A percentile compares a stretch with the other conserved stretches of the same genome.
Evolutionary conservation across 192 early-diverging fungal genomes (phyloP).

Genomic region (Chytriomyces hyalinus): DNA sequence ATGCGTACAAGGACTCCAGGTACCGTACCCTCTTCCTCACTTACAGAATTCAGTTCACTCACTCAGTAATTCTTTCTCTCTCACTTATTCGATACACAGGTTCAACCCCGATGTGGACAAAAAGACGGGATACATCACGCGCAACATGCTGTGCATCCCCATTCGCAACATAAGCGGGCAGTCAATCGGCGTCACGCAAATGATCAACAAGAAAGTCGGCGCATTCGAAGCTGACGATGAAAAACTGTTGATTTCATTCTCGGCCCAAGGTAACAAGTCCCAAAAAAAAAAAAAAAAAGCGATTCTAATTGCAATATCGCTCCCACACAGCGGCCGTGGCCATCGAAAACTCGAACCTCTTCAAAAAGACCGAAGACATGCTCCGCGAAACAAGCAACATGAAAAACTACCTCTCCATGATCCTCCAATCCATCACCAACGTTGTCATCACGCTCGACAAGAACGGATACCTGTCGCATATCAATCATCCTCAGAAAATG

Average conservation of each 20-base stretch:
- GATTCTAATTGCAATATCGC: not conserved
- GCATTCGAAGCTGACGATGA: conserved; percentile 55
- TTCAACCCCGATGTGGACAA: conserved; percentile 58
- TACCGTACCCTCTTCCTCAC: not conserved
- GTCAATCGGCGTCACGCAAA: conserved; percentile 58
- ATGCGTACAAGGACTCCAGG: conserved; percentile 55
- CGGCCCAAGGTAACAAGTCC: conserved; percentile 53
- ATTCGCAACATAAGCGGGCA: conserved; percentile 56
- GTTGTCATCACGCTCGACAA: conserved; percentile 57
- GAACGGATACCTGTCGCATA: conserved; percentile 33
- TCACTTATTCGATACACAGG: conserved; percentile 16
- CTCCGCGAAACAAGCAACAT: conserved; percentile 29
- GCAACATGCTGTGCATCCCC: conserved; percentile 57
- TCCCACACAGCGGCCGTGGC: conserved; percentile 55
- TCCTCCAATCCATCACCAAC: conserved; percentile 52
- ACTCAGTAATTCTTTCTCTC: not conserved
- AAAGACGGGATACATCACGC: conserved; percentile 54
- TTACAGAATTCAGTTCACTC: too few relatives aligned
- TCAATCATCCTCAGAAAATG: conserved; percentile 36
- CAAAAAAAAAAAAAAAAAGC: not conserved
- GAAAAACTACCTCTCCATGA: conserved; percentile 37
- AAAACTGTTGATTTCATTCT: conserved; percentile 56
- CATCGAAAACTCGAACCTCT: conserved; percentile 60
- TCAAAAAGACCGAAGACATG: conserved; percentile 61
- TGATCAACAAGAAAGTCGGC: conserved; percentile 56